Evolutionary conservation across 495 filamentous ascomycete species (phyloP), one percentile per base, ranked within the genome.

Genomic region (Podospora bellae-mahoneyi): DNA sequence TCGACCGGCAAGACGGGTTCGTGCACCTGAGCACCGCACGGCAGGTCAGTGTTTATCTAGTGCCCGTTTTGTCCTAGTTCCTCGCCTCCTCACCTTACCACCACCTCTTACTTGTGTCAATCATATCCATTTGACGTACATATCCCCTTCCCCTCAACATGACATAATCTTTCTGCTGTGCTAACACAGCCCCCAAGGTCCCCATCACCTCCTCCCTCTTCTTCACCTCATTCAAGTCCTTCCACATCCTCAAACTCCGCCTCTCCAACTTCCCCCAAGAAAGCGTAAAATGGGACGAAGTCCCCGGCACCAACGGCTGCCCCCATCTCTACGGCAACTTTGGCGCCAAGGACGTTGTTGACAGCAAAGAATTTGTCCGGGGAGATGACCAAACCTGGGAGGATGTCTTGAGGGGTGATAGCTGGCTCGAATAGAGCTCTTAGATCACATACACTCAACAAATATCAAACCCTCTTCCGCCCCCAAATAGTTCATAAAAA

Each of bases 1-100:
- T 85, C 6, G 84, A 86, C 73, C 76, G 74, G 65, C 73, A 82
- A 60, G 84, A 86, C 64, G 84, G 84, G 16, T 86, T 86, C 71
- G 76, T 86, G 6, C 84, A 86, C 60, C 69, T 86, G 19, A 84
- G 82, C 68, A 78, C 76, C 7, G 77, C 82, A 19, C 72, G 70
- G 61, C 84, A 83, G 77, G 82, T 82, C 75, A 66, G 76, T 32
- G 19, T 32, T 56, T 61, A 5, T 54, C 32, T 60, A 20, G 19
- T 56, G 5, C 39, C 39, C 3, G 13, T 48, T 48, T 10, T 2
- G 15, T 18, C 7, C 66, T 65, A 13, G 55, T 23, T 60, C 64
- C 15, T 26, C 20, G 20, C 20, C 20, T 58, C 59, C 3, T 26
- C 26, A 60, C 53, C 7, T 67, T 65, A 1, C 34, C 59, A 58